phyloP scores from a whole-genome alignment of 371 early-diverging fungal genomes.

The Apophysomyces sp. region DNA sequence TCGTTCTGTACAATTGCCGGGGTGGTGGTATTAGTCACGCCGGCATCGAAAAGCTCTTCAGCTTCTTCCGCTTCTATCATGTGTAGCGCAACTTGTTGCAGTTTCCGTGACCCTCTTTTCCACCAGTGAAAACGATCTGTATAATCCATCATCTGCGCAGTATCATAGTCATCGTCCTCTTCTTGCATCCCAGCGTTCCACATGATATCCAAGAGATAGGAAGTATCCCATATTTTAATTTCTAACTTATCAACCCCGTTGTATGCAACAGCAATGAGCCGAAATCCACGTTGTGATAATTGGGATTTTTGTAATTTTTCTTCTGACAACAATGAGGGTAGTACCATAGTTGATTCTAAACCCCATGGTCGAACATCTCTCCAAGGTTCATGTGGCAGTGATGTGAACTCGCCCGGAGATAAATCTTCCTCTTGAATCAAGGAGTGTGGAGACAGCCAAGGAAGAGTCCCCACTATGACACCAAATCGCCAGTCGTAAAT shows the following conservation, averaged over 20 bases:
- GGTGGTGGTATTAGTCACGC: background rate
- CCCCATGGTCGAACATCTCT: constrained; percentile 19
- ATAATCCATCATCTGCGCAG: background rate
- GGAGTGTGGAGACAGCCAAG: background rate
- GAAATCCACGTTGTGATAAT: constrained; percentile 8
- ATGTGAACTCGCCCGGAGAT: background rate
- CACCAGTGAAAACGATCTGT: constrained; percentile 11
- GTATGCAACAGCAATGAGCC: constrained; percentile 20
- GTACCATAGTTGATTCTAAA: constrained; percentile 15
- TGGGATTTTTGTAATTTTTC: background rate
- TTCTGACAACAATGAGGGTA: constrained; percentile 7
- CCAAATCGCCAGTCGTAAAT: constrained; percentile 35
- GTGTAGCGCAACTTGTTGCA: constrained; percentile 9
- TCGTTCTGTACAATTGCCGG: background rate
- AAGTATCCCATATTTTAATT: constrained; percentile 23
- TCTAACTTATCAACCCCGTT: constrained; percentile 11
- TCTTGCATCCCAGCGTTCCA: constrained; percentile 14
- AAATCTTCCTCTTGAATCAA: background rate
- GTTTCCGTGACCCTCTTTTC: constrained; percentile 3
- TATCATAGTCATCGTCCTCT: background rate
- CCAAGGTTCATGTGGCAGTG: background rate
- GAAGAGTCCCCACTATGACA: background rate
- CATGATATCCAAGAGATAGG: constrained; percentile 8
- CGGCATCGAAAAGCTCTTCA: background rate
- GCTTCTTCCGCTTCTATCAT: constrained; percentile 5